Base-by-base conservation (phyloP, 2,329 filamentous ascomycete species). In the Myriosclerotinia scirpicola region DNA sequence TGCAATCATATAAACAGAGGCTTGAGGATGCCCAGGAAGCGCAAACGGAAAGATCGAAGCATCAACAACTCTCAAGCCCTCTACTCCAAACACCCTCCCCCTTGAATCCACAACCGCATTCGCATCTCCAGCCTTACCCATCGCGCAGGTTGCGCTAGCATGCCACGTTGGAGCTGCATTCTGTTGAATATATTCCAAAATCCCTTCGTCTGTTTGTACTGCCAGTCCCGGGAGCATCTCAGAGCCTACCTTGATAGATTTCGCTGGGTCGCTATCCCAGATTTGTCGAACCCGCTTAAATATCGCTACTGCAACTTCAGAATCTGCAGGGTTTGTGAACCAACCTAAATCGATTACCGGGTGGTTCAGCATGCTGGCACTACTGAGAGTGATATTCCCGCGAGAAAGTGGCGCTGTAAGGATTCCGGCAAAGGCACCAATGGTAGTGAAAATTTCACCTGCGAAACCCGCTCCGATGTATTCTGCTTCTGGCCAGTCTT, bases 341-440 rank as follows among this genome's bases (percentile, higher is more conserved):
- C 79, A 84, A 69, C 81, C 81, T 2, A 80, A 79, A 69, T 82
- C 76, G 15, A 79, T 70, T 8, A 68, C 22, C 0, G 82, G 82
- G 0, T 71, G 69, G 22, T 79, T 77, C 0, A 69, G 63, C 0
- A 73, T 77, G 9, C 77, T 73, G 20, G 71, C 65, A 0, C 76
- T 78, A 0, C 59, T 52, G 22, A 84, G 75, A 0, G 78, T 79
- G 3, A 83, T 74, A 60, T 75, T 81, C 7, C 65, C 52, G 3
- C 65, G 65, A 4, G 64, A 66, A 26, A 61, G 34, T 1, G 80
- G 78, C 0, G 80, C 76, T 2, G 79, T 74, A 0, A 83, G 71
- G 0, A 76, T 75, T 38, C 53, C 54, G 6, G 30, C 54, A 30
- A 65, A 20, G 2, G 34, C 40, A 15, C 63, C 54, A n/a, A 17